Conservation (phyloP, 2,329 filamentous ascomycete species). For the Fusarium siculi region DNA sequence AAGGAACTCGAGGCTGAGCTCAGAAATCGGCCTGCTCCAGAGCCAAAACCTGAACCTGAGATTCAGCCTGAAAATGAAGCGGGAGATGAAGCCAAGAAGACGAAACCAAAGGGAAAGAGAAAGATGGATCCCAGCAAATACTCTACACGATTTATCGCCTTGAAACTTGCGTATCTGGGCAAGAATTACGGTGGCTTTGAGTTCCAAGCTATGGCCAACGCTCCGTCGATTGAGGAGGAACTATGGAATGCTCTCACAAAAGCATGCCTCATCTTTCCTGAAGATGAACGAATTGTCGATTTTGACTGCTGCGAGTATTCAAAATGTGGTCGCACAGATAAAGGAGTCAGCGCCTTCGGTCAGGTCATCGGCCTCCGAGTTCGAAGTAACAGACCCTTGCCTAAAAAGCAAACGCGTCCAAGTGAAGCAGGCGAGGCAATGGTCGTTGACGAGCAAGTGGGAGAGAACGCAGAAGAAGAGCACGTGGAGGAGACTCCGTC, state of each 20-base stretch:
- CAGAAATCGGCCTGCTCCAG: constrained; percentile 54
- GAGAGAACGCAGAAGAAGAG: constrained; percentile 27
- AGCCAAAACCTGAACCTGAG: constrained; percentile 2
- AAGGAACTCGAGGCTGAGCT: constrained; percentile 74
- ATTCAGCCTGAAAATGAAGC: constrained; percentile 2
- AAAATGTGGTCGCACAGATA: constrained; percentile 93
- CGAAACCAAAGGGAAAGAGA: constrained; percentile 57
- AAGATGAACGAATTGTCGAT: constrained; percentile 71
- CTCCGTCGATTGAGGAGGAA: constrained; percentile 91
- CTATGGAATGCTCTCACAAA: constrained; percentile 91
- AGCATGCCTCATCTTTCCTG: constrained; percentile 82
- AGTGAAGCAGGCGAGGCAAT: constrained; percentile 40
- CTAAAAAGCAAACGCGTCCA: constrained; percentile 42
- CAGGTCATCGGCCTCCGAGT: constrained; percentile 90
- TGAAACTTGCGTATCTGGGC: constrained; percentile 95
- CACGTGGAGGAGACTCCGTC: constrained; percentile 30
- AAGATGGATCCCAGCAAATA: constrained; percentile 84
- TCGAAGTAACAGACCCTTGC: constrained; percentile 78
- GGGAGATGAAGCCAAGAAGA: constrained; percentile 25
- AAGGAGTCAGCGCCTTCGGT: constrained; percentile 94
- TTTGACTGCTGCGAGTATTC: constrained; percentile 91
- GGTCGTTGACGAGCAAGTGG: constrained; percentile 30
- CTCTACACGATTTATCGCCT: constrained; percentile 82
- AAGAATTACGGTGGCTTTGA: constrained; percentile 94
- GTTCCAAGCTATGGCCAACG: constrained; percentile 76